phyloP scores from a whole-genome alignment of 169 alveolate species.

The Cyclospora cayetanensis region DNA sequence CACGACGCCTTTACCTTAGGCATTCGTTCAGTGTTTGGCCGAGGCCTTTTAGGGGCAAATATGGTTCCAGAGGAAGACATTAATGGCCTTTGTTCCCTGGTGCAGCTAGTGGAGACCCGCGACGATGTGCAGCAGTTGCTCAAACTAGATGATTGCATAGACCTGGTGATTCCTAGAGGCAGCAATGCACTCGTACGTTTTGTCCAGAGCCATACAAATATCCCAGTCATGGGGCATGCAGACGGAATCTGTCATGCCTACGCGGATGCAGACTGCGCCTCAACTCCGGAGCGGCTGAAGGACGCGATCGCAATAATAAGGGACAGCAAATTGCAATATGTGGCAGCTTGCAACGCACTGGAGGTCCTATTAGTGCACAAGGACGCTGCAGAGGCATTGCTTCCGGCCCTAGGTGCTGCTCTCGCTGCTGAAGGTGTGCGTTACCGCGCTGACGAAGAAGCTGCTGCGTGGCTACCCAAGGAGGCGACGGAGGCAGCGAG shows the following conservation, averaged over 20 bases:
- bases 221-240: constrained; percentile 79
- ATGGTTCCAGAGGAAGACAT: not conserved
- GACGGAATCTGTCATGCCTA: constrained; percentile 81
- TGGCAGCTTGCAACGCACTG: constrained; percentile 82
- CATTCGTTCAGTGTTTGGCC: not conserved
- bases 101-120: constrained; percentile 77
- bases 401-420: constrained; percentile 62
- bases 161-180: constrained; percentile 83
- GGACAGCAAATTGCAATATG: constrained; percentile 81
- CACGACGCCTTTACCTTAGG: constrained; percentile 26
- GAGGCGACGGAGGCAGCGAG: constrained; percentile 20
- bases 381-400: constrained; percentile 42
- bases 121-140: constrained; percentile 77
- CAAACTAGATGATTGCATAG: constrained; percentile 76
- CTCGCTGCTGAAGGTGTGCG: constrained; percentile 50
- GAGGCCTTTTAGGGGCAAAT: not conserved
- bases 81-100: not conserved
- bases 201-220: constrained; percentile 74
- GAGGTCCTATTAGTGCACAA: constrained; percentile 79
- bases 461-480: not conserved
- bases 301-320: constrained; percentile 71
- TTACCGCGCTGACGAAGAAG: constrained; percentile 41
- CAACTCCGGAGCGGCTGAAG: constrained; percentile 62
- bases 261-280: constrained; percentile 71
- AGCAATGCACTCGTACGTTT: constrained; percentile 76